Base-by-base conservation (phyloP, 2,329 filamentous ascomycete species). In the Stachybotrys chartarum region DNA sequence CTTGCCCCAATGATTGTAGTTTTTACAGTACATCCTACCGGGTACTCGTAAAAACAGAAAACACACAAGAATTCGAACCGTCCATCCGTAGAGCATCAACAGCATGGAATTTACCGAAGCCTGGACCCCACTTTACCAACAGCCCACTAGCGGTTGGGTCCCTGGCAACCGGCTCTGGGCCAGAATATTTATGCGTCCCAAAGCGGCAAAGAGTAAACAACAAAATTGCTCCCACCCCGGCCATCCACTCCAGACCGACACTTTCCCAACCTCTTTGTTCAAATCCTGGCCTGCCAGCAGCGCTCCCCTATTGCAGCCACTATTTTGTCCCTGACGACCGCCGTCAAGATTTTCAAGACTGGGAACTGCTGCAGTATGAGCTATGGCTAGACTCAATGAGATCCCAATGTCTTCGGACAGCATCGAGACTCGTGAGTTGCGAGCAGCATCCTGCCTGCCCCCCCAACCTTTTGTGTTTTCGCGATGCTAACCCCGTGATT, bases 351-450 rank as follows among this genome's bases (percentile, higher is more conserved):
- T 44, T 44, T 44, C n/a, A n/a, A 11, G 39, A n/a, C 39, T 44
- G 39, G 39, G 5, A 44, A 44, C 39, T 44, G 16, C 51, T 59
- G 52, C 64, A 69, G 61, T 65, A 69, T 70, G 77, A 76, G 69
- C 72, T 65, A 93, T 93, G 89, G 89, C 89, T 74, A 83, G 88
- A 75, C 80, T 93, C 63, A 92, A 92, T 75, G 88, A 91, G 78
- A 81, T 82, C 67, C 79, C 84, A 60, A 75, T 80, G 73, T 81
- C 86, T 66, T 79, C 78, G 68, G 88, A 91, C 73, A 85, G 78
- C 67, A 72, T 90, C 62, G 88, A 92, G 68, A 84, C 81, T 67
- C 76, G 88, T 90, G 78, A 70, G 86, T 80, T 59, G 24, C 35
- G 24, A 24, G 4, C 24, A 24, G 24, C 24, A 24, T 24, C 24